Percentiles rank a stretch among this genome's conserved stretches.
Evolutionary conservation across 2,329 filamentous ascomycete species (phyloP).

Genomic region (Diaporthe longicolla): DNA sequence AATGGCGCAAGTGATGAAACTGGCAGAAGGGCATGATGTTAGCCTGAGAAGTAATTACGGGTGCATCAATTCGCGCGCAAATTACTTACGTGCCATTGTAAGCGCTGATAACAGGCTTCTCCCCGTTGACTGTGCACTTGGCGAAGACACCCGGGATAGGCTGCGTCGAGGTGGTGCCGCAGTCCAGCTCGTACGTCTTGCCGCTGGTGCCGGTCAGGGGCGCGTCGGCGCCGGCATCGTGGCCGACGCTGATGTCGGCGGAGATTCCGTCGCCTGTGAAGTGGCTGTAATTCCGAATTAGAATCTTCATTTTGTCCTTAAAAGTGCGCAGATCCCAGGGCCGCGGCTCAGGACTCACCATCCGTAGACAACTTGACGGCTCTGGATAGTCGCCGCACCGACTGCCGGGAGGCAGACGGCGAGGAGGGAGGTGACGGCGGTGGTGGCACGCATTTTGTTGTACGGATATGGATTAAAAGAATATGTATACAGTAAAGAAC

Average conservation of each 20-base stretch:
- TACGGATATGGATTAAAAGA: not conserved
- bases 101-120: slow-evolving; percentile 1
- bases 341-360: not conserved
- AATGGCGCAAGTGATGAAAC: slow-evolving; percentile 4
- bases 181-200: slow-evolving; percentile 13
- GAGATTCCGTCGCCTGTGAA: slow-evolving; percentile 2
- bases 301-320: too few species aligned
- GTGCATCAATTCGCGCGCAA: rapidly evolving
- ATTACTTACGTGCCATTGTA: slow-evolving; percentile 1
- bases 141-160: not conserved
- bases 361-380: not conserved
- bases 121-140: slow-evolving; percentile 15
- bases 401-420: slow-evolving; percentile 6
- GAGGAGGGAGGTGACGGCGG: not conserved
- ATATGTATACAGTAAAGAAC: not conserved
- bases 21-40: not conserved
- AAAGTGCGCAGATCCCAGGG: too few species aligned
- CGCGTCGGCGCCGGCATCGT: not conserved
- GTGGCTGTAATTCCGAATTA: not conserved
- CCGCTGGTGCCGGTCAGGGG: slow-evolving; percentile 4
- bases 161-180: slow-evolving; percentile 2
- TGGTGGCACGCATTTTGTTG: not conserved
- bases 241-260: slow-evolving; percentile 1
- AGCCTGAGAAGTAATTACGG: not conserved
- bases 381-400: not conserved